Percentiles rank a stretch among this genome's conserved stretches.
Conservation (phyloP, 2,329 filamentous ascomycete species). For the Immersiporthe knoxdaviesiana region DNA sequence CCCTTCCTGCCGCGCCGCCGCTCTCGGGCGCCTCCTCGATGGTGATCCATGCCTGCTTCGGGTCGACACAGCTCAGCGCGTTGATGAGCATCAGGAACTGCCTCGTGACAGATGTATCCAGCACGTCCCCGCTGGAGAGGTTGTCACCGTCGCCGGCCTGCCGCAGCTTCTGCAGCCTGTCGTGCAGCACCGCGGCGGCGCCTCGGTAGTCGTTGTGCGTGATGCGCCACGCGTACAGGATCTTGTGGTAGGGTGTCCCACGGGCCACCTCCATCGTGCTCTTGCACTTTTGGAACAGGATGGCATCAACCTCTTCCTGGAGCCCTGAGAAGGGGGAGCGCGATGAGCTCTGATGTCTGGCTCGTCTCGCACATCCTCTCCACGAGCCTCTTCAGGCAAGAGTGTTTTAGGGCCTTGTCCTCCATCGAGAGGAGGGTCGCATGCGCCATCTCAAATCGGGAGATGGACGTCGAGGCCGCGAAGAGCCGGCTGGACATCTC, state of each 20-base stretch:
- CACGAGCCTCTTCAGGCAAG: conserved; percentile 71
- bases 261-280: conserved; percentile 66
- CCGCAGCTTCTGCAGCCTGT: conserved; percentile 65
- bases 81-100: conserved; percentile 94
- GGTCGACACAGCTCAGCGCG: conserved; percentile 80
- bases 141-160: conserved; percentile 62
- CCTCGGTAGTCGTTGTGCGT: conserved; percentile 85
- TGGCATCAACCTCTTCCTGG: conserved; percentile 76
- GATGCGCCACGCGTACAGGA: conserved; percentile 90
- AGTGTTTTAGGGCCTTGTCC: conserved; percentile 71
- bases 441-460: conserved; percentile 82
- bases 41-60: conserved; percentile 81
- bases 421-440: conserved; percentile 74
- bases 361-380: conserved; percentile 70
- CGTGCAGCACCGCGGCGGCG: conserved; percentile 64
- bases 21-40: conserved; percentile 44
- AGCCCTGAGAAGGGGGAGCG: conserved; percentile 79
- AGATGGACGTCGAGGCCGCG: conserved; percentile 76
- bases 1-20: conserved; percentile 26
- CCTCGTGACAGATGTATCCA: conserved; percentile 68
- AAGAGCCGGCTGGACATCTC: conserved; percentile 86
- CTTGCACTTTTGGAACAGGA: conserved; percentile 73
- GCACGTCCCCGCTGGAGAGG: conserved; percentile 56
- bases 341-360: conserved; percentile 69
- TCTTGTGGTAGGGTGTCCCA: conserved; percentile 78